A percentile compares a stretch with the other conserved stretches of the same genome.
Conservation (phyloP, 768 basidiomycete genomes). For the Pleurotus platypus region DNA sequence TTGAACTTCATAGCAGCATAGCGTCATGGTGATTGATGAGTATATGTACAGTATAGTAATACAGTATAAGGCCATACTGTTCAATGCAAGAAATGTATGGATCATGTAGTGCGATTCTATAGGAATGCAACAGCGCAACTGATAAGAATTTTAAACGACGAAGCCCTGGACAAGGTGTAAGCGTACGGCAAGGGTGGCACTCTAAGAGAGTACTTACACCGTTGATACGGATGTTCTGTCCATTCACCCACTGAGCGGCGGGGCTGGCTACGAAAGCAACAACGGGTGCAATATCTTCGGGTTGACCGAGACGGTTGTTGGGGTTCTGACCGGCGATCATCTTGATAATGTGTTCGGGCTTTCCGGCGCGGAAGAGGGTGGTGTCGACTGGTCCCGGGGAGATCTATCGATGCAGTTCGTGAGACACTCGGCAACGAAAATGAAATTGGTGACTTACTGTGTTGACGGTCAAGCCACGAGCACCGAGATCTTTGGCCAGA, state of each 20-base stretch:
- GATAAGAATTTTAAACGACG: not conserved
- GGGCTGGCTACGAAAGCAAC: conserved; percentile 51
- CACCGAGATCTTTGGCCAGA: conserved; percentile 54
- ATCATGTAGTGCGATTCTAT: too few species aligned
- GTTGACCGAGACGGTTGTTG: conserved; percentile 39
- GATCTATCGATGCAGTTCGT: not conserved
- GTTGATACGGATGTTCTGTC: conserved; percentile 54
- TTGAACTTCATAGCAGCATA: too few species aligned
- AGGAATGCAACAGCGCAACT: not conserved
- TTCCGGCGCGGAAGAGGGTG: conserved; percentile 50
- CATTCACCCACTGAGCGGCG: conserved; percentile 55
- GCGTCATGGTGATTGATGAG: too few species aligned
- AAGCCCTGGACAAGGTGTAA: not conserved
- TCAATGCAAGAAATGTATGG: too few species aligned
- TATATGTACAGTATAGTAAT: too few species aligned
- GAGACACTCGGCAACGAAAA: not conserved
- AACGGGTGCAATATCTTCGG: conserved; percentile 51
- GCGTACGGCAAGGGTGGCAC: too few species aligned
- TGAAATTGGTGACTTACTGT: conserved; percentile 17
- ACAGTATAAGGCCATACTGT: too few species aligned
- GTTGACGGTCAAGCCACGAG: conserved; percentile 53
- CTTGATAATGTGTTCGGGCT: conserved; percentile 41
- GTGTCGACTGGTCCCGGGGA: conserved; percentile 42
- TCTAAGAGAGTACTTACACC: conserved; percentile 37
- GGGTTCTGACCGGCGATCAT: conserved; percentile 44